Evolutionary conservation across 192 early-diverging fungal species (phyloP).

Genomic region (Coemansia interrupta): DNA sequence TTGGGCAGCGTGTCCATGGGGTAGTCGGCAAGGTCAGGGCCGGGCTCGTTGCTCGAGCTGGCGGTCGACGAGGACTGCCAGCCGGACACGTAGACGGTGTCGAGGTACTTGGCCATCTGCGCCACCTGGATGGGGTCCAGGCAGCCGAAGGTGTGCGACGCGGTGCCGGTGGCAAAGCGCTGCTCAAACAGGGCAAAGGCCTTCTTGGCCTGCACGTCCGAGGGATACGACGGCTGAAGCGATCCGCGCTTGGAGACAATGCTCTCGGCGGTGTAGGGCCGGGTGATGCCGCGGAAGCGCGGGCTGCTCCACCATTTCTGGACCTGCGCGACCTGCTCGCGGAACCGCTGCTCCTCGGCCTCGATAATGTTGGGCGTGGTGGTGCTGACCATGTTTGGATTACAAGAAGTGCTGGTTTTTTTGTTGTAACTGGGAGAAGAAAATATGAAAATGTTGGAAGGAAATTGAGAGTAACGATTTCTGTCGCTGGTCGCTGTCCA

Average conservation of each 20-base stretch:
- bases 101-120: slow-evolving; percentile 96
- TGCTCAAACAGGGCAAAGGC: slow-evolving; percentile 77
- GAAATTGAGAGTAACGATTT: neutral
- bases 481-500: neutral
- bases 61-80: slow-evolving; percentile 98
- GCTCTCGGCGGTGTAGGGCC: slow-evolving; percentile 82
- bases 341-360: slow-evolving; percentile 72
- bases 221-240: slow-evolving; percentile 68
- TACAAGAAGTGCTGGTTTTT: neutral
- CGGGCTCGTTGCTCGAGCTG: slow-evolving; percentile 91
- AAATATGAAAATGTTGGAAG: slow-evolving; percentile 1
- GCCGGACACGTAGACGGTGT: slow-evolving; percentile 95
- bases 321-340: slow-evolving; percentile 75
- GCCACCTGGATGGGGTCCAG: slow-evolving; percentile 92
- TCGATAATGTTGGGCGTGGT: slow-evolving; percentile 26
- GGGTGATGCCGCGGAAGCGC: slow-evolving; percentile 76
- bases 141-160: slow-evolving; percentile 90
- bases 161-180: slow-evolving; percentile 73
- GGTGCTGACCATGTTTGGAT: slow-evolving; percentile 21
- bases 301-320: slow-evolving; percentile 83
- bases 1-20: slow-evolving; percentile 97
- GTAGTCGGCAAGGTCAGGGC: slow-evolving; percentile 97
- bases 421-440: neutral
- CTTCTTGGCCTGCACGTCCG: slow-evolving; percentile 89
- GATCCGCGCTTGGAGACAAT: slow-evolving; percentile 89